Conservation (phyloP, 2,329 filamentous ascomycete species). For the Pseudogymnoascus sp. region DNA sequence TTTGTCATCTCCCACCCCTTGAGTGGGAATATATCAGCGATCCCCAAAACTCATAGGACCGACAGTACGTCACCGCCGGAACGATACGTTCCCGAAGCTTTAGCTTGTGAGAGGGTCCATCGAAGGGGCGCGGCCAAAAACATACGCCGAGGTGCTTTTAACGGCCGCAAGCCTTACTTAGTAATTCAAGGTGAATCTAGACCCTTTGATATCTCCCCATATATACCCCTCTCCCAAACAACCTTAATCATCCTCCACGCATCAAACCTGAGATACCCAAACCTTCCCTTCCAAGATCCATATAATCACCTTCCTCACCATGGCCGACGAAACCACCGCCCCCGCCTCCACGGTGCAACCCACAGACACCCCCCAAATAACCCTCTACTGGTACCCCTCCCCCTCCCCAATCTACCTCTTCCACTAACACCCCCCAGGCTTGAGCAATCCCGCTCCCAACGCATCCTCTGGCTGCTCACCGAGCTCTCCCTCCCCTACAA, state of each 20-base stretch:
- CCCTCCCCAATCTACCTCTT: background rate
- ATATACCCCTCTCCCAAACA: background rate
- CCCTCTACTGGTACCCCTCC: background rate
- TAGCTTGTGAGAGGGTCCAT: background rate
- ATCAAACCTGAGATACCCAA: slow-evolving; percentile 1
- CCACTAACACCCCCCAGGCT: slow-evolving; percentile 40
- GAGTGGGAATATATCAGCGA: background rate
- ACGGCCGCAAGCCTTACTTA: background rate
- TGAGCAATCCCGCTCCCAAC: slow-evolving; percentile 57
- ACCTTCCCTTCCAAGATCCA: background rate
- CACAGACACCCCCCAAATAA: background rate
- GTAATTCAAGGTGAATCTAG: background rate
- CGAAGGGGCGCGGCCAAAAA: background rate
- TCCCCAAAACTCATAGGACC: background rate
- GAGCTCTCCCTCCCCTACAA: slow-evolving; percentile 69
- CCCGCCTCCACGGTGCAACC: background rate
- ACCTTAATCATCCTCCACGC: background rate
- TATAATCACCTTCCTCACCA: background rate
- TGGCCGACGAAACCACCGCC: slow-evolving; percentile 3
- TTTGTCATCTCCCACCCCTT: background rate
- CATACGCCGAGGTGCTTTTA: background rate
- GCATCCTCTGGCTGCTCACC: slow-evolving; percentile 63
- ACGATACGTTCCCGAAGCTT: background rate
- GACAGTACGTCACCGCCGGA: background rate
- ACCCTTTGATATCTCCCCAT: slow-evolving; percentile 1